Conservation (phyloP, 2,329 filamentous ascomycete genomes). For the Xylaria sp. region DNA sequence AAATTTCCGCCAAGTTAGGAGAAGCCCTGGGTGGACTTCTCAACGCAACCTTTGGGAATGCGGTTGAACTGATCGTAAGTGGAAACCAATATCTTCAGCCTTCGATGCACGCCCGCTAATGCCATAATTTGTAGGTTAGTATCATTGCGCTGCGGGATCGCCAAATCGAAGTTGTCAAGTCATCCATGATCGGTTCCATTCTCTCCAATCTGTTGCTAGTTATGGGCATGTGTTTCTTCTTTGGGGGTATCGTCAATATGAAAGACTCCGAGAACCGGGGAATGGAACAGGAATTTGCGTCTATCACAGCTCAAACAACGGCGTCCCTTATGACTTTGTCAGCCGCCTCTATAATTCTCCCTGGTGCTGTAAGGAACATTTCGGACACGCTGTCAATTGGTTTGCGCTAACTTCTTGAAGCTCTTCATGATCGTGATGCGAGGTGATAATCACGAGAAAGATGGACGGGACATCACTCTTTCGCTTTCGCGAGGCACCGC, state of each 20-base stretch:
- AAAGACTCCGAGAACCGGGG: slow-evolving; percentile 60
- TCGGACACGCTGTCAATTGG: neutral
- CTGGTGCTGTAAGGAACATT: slow-evolving; percentile 63
- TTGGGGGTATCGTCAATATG: slow-evolving; percentile 72
- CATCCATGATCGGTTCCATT: slow-evolving; percentile 95
- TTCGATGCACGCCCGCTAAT: slow-evolving; percentile 25
- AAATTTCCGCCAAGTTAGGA: slow-evolving; percentile 73
- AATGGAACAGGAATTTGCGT: slow-evolving; percentile 74
- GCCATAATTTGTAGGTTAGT: slow-evolving; percentile 67
- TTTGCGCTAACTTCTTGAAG: slow-evolving; percentile 43
- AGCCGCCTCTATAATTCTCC: slow-evolving; percentile 79
- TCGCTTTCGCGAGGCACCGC: slow-evolving; percentile 77
- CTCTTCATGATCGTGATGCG: slow-evolving; percentile 69
- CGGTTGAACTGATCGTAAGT: slow-evolving; percentile 76
- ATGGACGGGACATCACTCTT: slow-evolving; percentile 64
- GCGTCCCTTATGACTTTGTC: slow-evolving; percentile 77
- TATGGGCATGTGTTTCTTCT: slow-evolving; percentile 79
- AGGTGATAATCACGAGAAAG: slow-evolving; percentile 41
- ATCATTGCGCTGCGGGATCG: slow-evolving; percentile 85
- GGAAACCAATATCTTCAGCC: slow-evolving; percentile 18
- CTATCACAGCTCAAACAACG: slow-evolving; percentile 78
- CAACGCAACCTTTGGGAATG: slow-evolving; percentile 81
- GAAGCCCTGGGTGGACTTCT: slow-evolving; percentile 75
- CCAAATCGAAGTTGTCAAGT: slow-evolving; percentile 95
- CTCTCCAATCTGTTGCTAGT: slow-evolving; percentile 92